Percentiles rank a stretch among this genome's conserved stretches.
Evolutionary conservation across 2,329 filamentous ascomycete genomes (phyloP).

Genomic region (Emmonsiellopsis sp.): DNA sequence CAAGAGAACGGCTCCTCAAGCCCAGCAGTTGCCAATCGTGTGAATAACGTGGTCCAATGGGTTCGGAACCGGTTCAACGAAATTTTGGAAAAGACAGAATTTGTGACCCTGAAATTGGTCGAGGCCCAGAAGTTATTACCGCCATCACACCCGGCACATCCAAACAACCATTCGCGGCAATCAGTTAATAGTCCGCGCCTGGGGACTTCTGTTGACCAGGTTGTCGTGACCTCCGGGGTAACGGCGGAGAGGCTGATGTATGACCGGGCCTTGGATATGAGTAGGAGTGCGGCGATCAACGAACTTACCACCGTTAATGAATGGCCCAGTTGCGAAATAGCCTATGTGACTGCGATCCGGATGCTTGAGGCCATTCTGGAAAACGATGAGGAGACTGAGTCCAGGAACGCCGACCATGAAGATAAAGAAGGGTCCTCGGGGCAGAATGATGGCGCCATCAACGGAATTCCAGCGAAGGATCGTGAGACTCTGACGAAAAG

Average conservation of each 20-base stretch:
- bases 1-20: constrained; percentile 35
- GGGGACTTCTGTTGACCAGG: constrained; percentile 64
- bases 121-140: constrained; percentile 80
- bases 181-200: constrained; percentile 49
- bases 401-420: constrained; percentile 18
- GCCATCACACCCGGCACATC: constrained; percentile 75
- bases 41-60: constrained; percentile 95
- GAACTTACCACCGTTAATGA: constrained; percentile 83
- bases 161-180: constrained; percentile 58
- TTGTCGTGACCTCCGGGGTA: constrained; percentile 76
- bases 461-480: constrained; percentile 39
- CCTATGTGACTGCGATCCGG: constrained; percentile 84
- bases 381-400: constrained; percentile 51
- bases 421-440: constrained; percentile 15
- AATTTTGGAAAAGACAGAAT: constrained; percentile 88
- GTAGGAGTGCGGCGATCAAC: constrained; percentile 83
- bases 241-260: constrained; percentile 98
- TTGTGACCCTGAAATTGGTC: constrained; percentile 79
- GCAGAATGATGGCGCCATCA: constrained; percentile 29
- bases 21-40: constrained; percentile 55
- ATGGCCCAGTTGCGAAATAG: constrained; percentile 76
- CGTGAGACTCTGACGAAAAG: constrained; percentile 41
- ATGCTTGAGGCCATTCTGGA: constrained; percentile 95
- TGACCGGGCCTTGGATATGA: constrained; percentile 95
- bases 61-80: constrained; percentile 91